A percentile compares a stretch with the other conserved stretches of the same genome.
Conservation (phyloP, 176 grass and related monocot species). For the Avena sativa region DNA sequence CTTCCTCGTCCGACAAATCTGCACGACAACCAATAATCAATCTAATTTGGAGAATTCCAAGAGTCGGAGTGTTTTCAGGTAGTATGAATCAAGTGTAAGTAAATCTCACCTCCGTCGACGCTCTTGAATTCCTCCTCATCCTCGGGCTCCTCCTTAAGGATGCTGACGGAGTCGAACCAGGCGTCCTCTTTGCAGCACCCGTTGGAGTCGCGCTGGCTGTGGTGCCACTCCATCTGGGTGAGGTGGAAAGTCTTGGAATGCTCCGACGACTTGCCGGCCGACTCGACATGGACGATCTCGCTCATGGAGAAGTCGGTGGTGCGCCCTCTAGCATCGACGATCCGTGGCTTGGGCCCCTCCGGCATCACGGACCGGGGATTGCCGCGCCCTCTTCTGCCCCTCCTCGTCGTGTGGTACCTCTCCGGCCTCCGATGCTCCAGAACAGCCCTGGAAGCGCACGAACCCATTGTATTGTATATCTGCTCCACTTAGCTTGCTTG, state of each 20-base stretch:
- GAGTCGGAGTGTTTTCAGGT: background rate
- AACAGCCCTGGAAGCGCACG: slow-evolving; percentile 60
- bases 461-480: slow-evolving; percentile 51
- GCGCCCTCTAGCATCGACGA: slow-evolving; percentile 37
- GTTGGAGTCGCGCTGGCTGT: slow-evolving; percentile 66
- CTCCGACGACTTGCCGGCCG: slow-evolving; percentile 54
- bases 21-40: background rate
- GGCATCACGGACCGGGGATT: slow-evolving; percentile 38
- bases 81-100: background rate
- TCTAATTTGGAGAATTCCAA: background rate
- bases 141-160: slow-evolving; percentile 88
- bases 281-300: slow-evolving; percentile 76
- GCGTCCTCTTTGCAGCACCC: slow-evolving; percentile 90
- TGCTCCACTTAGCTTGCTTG: background rate
- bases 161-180: slow-evolving; percentile 93
- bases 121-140: slow-evolving; percentile 96
- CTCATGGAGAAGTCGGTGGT: slow-evolving; percentile 72
- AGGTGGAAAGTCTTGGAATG: slow-evolving; percentile 76
- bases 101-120: slow-evolving; percentile 67
- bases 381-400: slow-evolving; percentile 40
- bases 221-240: slow-evolving; percentile 88
- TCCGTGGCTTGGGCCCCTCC: slow-evolving; percentile 52
- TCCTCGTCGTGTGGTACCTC: slow-evolving; percentile 37
- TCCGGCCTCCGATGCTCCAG: slow-evolving; percentile 41
- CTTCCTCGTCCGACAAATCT: slow-evolving; percentile 55